phyloP scores from a whole-genome alignment of 768 basidiomycete genomes.

The Kwoniella botswanensis region DNA sequence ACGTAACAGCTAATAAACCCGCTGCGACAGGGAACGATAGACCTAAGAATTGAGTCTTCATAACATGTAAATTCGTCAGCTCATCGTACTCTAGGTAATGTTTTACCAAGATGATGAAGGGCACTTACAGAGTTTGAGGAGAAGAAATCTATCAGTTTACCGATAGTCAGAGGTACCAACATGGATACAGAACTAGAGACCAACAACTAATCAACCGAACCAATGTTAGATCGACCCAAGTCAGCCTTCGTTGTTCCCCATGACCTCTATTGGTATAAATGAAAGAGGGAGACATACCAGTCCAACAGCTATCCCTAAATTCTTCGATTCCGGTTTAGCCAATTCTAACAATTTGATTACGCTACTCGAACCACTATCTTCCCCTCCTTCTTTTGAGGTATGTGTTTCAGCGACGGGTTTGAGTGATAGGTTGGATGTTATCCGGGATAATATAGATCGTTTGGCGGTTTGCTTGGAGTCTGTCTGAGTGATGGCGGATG shows the following conservation, averaged over 20 bases:
- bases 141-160: slow-evolving; percentile 93
- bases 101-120: not conserved
- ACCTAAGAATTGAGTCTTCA: slow-evolving; percentile 69
- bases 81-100: not conserved
- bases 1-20: slow-evolving; percentile 70
- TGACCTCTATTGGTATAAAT: slow-evolving; percentile 13
- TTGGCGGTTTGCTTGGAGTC: slow-evolving; percentile 7
- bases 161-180: slow-evolving; percentile 90
- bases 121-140: slow-evolving; percentile 69
- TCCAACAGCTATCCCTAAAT: slow-evolving; percentile 75
- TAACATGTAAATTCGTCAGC: not conserved
- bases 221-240: slow-evolving; percentile 11
- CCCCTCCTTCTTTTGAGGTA: slow-evolving; percentile 1
- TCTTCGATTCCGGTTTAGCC: slow-evolving; percentile 79
- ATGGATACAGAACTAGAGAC: slow-evolving; percentile 90
- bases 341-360: slow-evolving; percentile 66
- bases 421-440: slow-evolving; percentile 25
- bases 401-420: slow-evolving; percentile 26
- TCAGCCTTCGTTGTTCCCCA: too few species aligned
- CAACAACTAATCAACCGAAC: slow-evolving; percentile 63
- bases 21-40: slow-evolving; percentile 82
- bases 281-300: slow-evolving; percentile 54
- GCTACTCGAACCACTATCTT: slow-evolving; percentile 26
- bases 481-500: not conserved
- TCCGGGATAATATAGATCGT: slow-evolving; percentile 19